Base-by-base conservation (phyloP, 345 rosid species). In the Gossypium australe region DNA sequence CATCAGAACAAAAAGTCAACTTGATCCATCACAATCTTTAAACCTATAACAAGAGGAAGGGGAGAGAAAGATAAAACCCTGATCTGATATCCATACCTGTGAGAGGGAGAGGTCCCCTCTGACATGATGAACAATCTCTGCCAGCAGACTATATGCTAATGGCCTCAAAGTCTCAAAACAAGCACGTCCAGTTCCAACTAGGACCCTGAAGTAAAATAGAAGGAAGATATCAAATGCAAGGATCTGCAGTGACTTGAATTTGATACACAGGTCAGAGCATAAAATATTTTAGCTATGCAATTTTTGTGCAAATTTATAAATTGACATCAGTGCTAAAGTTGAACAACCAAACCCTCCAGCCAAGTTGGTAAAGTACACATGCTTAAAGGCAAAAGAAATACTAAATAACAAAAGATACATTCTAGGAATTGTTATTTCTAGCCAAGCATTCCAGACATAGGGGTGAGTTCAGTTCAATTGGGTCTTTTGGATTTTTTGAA, bases 81-180 rank as follows among this genome's bases (percentile, higher is more conserved):
- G 25, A 67, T 24, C 18, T 10, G 24, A 67, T 45, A 78, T 34
- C 52, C 76, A 70, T 44, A 92, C 98, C 98, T 95, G 99, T 27
- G 89, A 79, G 64, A 93, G 82, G 78, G 97, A 89, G 72, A 95
- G 97, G 25, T 91, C 98, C 11, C 80, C 89, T 24, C 98, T 91
- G 83, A 95, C 98, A 80, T 95, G 99, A 84, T 95, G 99, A 76
- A 95, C 99, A 59, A 95, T 95, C 86, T 95, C 99, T 13, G 99
- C 99, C 25, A 95, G 85, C 66, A 95, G 81, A 84, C 99, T 95
- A 84, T 95, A 95, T 72, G 99, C 99, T 86, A 95, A 84, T 70
- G 99, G 99, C 82, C 99, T 93, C 80, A 95, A 75, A 72, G 99
- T 91, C 86, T 95, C 98, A 72, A 86, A 93, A 82, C 99, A 95